Percentiles rank a stretch among this genome's conserved stretches.
Evolutionary conservation across 805 yeast genomes (phyloP).

Genomic region (Teunomyces aglyptinius): DNA sequence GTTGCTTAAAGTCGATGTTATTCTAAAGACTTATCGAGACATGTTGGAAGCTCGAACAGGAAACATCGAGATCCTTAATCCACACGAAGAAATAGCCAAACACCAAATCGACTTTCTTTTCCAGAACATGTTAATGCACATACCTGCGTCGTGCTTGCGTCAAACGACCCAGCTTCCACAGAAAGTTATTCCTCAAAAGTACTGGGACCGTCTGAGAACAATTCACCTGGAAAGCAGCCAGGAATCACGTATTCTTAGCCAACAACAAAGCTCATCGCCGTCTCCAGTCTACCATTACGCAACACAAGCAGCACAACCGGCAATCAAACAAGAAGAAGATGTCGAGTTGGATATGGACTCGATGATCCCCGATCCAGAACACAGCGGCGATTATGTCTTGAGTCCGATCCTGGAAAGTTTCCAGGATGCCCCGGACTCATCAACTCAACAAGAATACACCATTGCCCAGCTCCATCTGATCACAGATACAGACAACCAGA

Average conservation of each 20-base stretch:
- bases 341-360: not conserved
- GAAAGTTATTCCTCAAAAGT: not conserved
- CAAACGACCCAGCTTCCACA: not conserved
- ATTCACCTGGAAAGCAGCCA: not conserved
- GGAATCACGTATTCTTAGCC: not conserved
- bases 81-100: not conserved
- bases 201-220: not conserved
- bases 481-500: slow-evolving; percentile 3
- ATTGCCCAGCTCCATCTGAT: not conserved
- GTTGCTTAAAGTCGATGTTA: slow-evolving; percentile 6
- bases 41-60: slow-evolving; percentile 12
- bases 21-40: slow-evolving; percentile 11
- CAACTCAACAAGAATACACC: slow-evolving; percentile 1
- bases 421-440: not conserved
- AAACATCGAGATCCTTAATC: not conserved
- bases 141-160: slow-evolving; percentile 4
- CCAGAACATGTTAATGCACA: not conserved
- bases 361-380: slow-evolving; percentile 2
- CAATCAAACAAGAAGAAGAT: not conserved
- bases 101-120: not conserved
- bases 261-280: not conserved
- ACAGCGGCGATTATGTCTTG: not conserved
- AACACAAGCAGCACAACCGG: slow-evolving; percentile 1
- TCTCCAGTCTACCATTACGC: not conserved
- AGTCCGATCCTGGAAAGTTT: slow-evolving; percentile 2